phyloP scores from a whole-genome alignment of 306 rosid species.

The Pachyrhizus erosus region DNA sequence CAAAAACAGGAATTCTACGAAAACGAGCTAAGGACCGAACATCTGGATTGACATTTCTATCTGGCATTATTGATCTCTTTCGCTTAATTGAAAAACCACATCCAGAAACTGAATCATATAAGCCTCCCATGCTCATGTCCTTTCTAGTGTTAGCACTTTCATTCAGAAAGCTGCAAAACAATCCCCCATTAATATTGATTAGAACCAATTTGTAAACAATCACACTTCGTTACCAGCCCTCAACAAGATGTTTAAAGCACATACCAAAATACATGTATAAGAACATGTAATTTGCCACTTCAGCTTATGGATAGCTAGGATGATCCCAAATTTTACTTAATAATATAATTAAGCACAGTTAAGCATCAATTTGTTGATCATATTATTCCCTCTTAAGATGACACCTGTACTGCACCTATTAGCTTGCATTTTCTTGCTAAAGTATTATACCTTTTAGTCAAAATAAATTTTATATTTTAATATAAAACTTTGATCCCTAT shows the following conservation, averaged over 20 bases:
- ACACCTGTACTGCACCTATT: background rate
- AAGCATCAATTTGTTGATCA: slow-evolving; percentile 20
- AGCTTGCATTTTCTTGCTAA: slow-evolving; percentile 14
- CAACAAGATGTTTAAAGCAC: slow-evolving; percentile 7
- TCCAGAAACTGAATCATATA: slow-evolving; percentile 74
- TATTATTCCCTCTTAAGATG: slow-evolving; percentile 19
- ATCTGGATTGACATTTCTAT: slow-evolving; percentile 52
- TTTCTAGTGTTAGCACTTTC: slow-evolving; percentile 60
- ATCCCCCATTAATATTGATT: slow-evolving; percentile 14
- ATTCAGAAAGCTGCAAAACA: slow-evolving; percentile 58
- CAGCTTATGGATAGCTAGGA: slow-evolving; percentile 10
- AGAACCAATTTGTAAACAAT: background rate
- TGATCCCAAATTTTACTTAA: slow-evolving; percentile 24
- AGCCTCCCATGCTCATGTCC: slow-evolving; percentile 76
- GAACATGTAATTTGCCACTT: background rate
- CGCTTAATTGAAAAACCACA: slow-evolving; percentile 65
- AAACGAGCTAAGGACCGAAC: slow-evolving; percentile 69
- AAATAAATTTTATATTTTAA: background rate
- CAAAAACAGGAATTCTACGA: slow-evolving; percentile 67
- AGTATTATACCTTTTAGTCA: slow-evolving; percentile 24
- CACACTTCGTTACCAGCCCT: slow-evolving; percentile 28
- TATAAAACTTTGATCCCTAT: background rate
- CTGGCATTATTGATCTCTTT: slow-evolving; percentile 63
- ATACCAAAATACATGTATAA: background rate
- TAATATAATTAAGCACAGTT: background rate